A percentile compares a stretch with the other conserved stretches of the same genome.
Evolutionary conservation across 2,329 filamentous ascomycete species (phyloP).

Genomic region (Sphaerostilbella broomeana): DNA sequence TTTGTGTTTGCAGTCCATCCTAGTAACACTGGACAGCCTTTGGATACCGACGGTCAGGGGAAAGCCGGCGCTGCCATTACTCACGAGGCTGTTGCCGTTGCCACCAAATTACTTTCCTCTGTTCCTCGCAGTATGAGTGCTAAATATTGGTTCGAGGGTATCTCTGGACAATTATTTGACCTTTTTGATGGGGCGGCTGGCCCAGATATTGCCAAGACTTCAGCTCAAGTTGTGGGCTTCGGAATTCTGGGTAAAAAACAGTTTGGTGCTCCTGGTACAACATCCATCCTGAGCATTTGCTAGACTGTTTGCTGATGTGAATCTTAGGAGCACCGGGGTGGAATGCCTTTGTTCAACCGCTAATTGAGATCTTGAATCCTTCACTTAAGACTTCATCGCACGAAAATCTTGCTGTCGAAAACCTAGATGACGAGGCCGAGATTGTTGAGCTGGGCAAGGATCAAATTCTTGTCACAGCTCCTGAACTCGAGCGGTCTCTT

Average conservation of each 20-base stretch:
- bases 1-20: slow-evolving; percentile 66
- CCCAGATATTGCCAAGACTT: slow-evolving; percentile 29
- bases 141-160: slow-evolving; percentile 52
- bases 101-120: slow-evolving; percentile 53
- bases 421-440: slow-evolving; percentile 27
- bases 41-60: slow-evolving; percentile 39
- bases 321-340: slow-evolving; percentile 50
- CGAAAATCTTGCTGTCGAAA: neutral
- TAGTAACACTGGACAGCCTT: slow-evolving; percentile 35
- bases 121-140: slow-evolving; percentile 49
- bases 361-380: slow-evolving; percentile 47
- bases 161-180: slow-evolving; percentile 54
- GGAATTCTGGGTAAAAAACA: slow-evolving; percentile 59
- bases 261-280: slow-evolving; percentile 54
- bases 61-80: slow-evolving; percentile 59
- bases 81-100: slow-evolving; percentile 59
- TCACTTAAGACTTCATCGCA: slow-evolving; percentile 19
- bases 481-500: slow-evolving; percentile 45
- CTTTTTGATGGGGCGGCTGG: slow-evolving; percentile 52
- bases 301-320: neutral
- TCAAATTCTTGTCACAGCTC: slow-evolving; percentile 39
- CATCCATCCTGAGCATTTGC: neutral
- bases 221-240: slow-evolving; percentile 39
- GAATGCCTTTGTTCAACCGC: slow-evolving; percentile 53
- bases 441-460: slow-evolving; percentile 41